These are phyloP conservation scores for Boletus subparvulus DNA, from an alignment of 768 basidiomycete genomes.

Conservation along the genomic window DNA sequence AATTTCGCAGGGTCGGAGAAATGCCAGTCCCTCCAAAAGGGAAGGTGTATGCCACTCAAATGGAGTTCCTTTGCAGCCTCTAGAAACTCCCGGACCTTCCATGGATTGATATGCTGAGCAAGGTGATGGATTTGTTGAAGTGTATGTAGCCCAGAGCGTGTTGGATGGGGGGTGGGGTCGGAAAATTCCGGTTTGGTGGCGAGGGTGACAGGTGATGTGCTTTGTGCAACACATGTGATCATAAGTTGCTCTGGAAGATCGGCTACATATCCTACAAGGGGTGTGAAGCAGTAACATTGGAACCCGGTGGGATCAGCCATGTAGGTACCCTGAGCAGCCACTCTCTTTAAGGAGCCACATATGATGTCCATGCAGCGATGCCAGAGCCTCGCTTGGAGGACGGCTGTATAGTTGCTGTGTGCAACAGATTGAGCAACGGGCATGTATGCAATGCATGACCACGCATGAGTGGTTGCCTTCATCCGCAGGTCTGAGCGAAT, in stretches of 20 bases:
- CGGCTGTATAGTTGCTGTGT: background rate
- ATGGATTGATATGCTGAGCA: slow-evolving; percentile 14
- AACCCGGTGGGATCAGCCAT: slow-evolving; percentile 26
- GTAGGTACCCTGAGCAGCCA: slow-evolving; percentile 25
- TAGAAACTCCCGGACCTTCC: slow-evolving; percentile 27
- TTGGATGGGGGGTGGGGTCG: background rate
- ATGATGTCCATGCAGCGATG: slow-evolving; percentile 14
- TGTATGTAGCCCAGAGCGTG: background rate
- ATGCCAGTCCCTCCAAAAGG: slow-evolving; percentile 40
- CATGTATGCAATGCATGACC: background rate
- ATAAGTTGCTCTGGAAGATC: slow-evolving; percentile 16
- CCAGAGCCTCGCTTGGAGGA: background rate
- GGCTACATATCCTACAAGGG: slow-evolving; percentile 6
- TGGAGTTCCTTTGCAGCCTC: slow-evolving; percentile 11
- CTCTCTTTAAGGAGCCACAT: slow-evolving; percentile 27
- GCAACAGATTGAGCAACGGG: background rate
- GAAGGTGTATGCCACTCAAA: slow-evolving; percentile 18
- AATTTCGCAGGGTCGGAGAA: slow-evolving; percentile 33
- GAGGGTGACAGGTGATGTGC: slow-evolving; percentile 10
- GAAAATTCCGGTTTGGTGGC: slow-evolving; percentile 16
- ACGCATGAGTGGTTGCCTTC: background rate
- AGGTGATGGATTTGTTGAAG: background rate
- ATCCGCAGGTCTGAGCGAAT: slow-evolving; percentile 3
- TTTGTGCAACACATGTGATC: slow-evolving; percentile 11
- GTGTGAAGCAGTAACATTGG: slow-evolving; percentile 2